These are phyloP conservation scores for Pisolithus orientalis DNA, from an alignment of 768 basidiomycete species.

Conservation along the genomic window DNA sequence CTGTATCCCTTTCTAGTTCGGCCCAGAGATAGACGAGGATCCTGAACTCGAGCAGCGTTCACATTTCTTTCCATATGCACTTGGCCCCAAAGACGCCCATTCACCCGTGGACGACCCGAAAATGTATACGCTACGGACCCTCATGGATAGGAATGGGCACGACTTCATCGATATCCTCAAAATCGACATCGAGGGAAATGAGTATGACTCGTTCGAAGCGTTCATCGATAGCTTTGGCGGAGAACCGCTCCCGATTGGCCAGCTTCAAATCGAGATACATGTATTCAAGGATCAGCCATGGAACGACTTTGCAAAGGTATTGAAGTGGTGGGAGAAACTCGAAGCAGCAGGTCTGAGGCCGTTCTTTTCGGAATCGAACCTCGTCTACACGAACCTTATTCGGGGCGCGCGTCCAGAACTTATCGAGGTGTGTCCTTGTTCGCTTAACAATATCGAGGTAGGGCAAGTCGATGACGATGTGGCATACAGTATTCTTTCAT, in stretches of 20 bases:
- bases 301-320: constrained; percentile 46
- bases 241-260: constrained; percentile 58
- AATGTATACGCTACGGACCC: constrained; percentile 54
- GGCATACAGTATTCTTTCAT: constrained; percentile 42
- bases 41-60: constrained; percentile 27
- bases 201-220: constrained; percentile 53
- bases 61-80: constrained; percentile 41
- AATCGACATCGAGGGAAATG: constrained; percentile 65
- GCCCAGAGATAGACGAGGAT: constrained; percentile 36
- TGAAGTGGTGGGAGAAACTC: constrained; percentile 68
- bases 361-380: constrained; percentile 60
- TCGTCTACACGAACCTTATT: constrained; percentile 40
- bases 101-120: constrained; percentile 39
- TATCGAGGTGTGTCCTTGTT: constrained; percentile 30
- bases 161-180: constrained; percentile 66
- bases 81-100: constrained; percentile 42
- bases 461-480: not conserved
- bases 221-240: constrained; percentile 40
- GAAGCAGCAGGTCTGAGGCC: constrained; percentile 64
- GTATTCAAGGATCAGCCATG: constrained; percentile 40
- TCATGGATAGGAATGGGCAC: constrained; percentile 66
- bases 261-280: constrained; percentile 67
- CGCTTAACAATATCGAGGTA: not conserved
- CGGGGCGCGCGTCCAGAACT: constrained; percentile 32
- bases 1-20: constrained; percentile 25